Conservation (phyloP, 1,284 basidiomycete genomes). For the Puccinia novopanici region DNA sequence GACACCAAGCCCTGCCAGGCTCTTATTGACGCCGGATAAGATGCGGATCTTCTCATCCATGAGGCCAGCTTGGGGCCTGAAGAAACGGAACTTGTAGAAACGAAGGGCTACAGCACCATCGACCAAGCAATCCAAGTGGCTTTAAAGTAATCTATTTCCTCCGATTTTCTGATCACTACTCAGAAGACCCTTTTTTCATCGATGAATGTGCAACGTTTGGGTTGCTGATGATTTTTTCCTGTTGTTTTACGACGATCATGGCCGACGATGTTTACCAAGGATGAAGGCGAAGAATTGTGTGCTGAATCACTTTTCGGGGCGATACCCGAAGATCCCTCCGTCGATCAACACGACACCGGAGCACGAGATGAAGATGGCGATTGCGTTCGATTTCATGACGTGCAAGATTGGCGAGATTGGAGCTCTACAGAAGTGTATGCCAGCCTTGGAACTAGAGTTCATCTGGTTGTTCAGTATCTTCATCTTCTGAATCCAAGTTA, state of each 20-base stretch:
- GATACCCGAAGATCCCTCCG: slow-evolving; percentile 81
- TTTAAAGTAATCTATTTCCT: slow-evolving; percentile 69
- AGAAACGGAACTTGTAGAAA: slow-evolving; percentile 58
- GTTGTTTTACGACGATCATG: neutral
- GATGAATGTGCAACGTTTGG: neutral
- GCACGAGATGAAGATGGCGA: slow-evolving; percentile 63
- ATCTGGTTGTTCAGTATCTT: no score
- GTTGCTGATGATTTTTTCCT: neutral
- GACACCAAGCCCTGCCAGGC: slow-evolving; percentile 79
- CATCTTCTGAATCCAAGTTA: no score
- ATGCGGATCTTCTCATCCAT: slow-evolving; percentile 82
- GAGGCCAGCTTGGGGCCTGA: slow-evolving; percentile 87
- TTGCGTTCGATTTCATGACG: slow-evolving; percentile 79
- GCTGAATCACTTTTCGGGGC: slow-evolving; percentile 91
- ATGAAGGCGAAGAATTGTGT: slow-evolving; percentile 81
- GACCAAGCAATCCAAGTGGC: slow-evolving; percentile 65
- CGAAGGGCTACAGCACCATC: slow-evolving; percentile 47
- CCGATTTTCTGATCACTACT: neutral
- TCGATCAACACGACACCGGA: slow-evolving; percentile 11
- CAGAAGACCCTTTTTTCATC: neutral
- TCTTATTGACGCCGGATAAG: slow-evolving; percentile 69
- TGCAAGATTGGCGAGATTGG: slow-evolving; percentile 75
- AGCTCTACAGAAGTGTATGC: slow-evolving; percentile 74
- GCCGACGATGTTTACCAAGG: slow-evolving; percentile 8
- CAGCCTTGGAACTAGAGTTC: slow-evolving; percentile 72